Percentiles rank a stretch among this genome's conserved stretches.
These are phyloP conservation scores for Backusella tarrabulga DNA, from an alignment of 192 early-diverging fungal genomes.

Conservation along the genomic window DNA sequence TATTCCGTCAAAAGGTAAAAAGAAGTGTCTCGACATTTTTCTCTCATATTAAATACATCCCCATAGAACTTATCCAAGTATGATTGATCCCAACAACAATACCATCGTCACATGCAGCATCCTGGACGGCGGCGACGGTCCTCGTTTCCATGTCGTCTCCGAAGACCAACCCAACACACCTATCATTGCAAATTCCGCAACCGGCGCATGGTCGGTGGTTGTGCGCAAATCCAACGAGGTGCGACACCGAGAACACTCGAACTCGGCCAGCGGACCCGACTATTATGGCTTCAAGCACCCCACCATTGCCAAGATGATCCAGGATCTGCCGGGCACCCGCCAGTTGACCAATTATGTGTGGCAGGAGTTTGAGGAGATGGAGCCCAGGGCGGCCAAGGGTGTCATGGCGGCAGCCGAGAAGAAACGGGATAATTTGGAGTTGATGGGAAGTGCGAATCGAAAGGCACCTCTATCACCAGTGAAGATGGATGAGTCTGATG, in stretches of 20 bases:
- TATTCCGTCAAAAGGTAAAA: constrained; percentile 57
- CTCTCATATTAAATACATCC: not conserved
- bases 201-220: constrained; percentile 84
- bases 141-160: constrained; percentile 76
- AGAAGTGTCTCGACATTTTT: not conserved
- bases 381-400: constrained; percentile 50
- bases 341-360: constrained; percentile 69
- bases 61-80: constrained; percentile 62
- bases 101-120: constrained; percentile 63
- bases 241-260: constrained; percentile 72
- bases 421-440: constrained; percentile 31
- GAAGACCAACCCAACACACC: constrained; percentile 70
- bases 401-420: constrained; percentile 40
- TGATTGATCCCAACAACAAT: constrained; percentile 54
- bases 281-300: constrained; percentile 88
- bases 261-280: constrained; percentile 84
- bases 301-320: constrained; percentile 82
- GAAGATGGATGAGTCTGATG: not conserved
- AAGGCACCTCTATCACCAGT: not conserved
- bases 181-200: constrained; percentile 74
- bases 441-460: constrained; percentile 27
- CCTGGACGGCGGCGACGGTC: constrained; percentile 68
- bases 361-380: constrained; percentile 65
- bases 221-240: constrained; percentile 80
- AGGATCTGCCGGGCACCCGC: constrained; percentile 76